phyloP scores from a whole-genome alignment of 805 yeast species.

The Schwanniomyces occidentalis region DNA sequence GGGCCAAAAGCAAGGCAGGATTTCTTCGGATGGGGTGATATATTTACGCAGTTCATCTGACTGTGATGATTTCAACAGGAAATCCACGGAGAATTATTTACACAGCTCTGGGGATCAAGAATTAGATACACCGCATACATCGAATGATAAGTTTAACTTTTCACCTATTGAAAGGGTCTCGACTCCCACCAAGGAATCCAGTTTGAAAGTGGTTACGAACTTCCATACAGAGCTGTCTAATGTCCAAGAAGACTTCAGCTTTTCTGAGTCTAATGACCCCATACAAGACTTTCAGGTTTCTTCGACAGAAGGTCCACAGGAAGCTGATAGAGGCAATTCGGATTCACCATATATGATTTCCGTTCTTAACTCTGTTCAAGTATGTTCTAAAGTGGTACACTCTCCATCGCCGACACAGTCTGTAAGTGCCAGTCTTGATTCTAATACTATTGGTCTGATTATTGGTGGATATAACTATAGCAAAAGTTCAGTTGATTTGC shows the following conservation, averaged over 20 bases:
- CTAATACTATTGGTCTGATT: slow-evolving; percentile 28
- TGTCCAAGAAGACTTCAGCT: slow-evolving; percentile 15
- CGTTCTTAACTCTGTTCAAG: no score
- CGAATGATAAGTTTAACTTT: slow-evolving; percentile 10
- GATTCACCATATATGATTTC: no score
- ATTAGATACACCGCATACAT: slow-evolving; percentile 1
- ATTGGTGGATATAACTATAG: slow-evolving; percentile 31
- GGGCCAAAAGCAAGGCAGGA: no score
- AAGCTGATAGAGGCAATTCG: no score
- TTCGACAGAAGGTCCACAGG: slow-evolving; percentile 12
- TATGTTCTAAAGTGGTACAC: no score
- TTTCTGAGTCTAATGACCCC: slow-evolving; percentile 27
- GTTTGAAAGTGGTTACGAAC: neutral
- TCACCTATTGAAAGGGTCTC: slow-evolving; percentile 2
- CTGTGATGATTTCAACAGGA: no score
- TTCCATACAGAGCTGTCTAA: neutral
- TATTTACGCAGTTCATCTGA: no score
- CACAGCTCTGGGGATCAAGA: no score
- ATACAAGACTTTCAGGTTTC: slow-evolving; percentile 20
- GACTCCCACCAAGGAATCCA: neutral
- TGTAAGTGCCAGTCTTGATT: slow-evolving; percentile 15
- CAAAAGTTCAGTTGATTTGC: slow-evolving; percentile 19
- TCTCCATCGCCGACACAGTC: slow-evolving; percentile 22
- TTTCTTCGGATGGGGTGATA: no score
- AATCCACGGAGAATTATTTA: no score